A percentile compares a stretch with the other conserved stretches of the same genome.
Conservation (phyloP, 495 filamentous ascomycete genomes). For the Xylaria curta region DNA sequence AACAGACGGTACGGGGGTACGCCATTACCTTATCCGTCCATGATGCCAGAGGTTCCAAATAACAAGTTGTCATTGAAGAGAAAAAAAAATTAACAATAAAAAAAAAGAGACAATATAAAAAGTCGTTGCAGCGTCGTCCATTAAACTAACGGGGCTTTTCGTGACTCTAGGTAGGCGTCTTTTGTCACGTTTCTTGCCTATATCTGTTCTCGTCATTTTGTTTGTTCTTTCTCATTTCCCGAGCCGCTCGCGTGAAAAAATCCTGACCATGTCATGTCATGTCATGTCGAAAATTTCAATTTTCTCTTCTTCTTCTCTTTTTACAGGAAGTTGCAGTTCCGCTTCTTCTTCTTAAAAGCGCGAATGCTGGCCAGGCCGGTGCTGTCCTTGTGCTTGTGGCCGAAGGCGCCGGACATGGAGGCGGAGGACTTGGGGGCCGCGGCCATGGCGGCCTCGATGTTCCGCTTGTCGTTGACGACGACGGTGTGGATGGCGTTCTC, state of each 20-base stretch:
- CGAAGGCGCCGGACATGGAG: slow-evolving; percentile 10
- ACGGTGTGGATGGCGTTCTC: slow-evolving; percentile 85
- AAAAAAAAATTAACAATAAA: neutral
- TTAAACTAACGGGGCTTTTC: slow-evolving; percentile 3
- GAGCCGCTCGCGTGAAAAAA: slow-evolving; percentile 13
- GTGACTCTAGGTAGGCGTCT: slow-evolving; percentile 21
- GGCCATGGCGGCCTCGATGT: slow-evolving; percentile 49
- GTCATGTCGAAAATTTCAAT: no score
- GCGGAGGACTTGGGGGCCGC: slow-evolving; percentile 37
- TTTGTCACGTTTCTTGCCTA: slow-evolving; percentile 27
- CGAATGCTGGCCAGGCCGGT: slow-evolving; percentile 42
- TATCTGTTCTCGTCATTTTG: neutral
- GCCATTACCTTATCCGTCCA: slow-evolving; percentile 28
- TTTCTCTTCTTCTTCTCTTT: slow-evolving; percentile 39
- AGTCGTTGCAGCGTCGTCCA: slow-evolving; percentile 20
- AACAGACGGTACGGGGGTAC: slow-evolving; percentile 21
- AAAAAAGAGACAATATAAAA: slow-evolving; percentile 32
- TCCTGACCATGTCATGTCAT: no score
- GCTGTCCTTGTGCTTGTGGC: slow-evolving; percentile 32
- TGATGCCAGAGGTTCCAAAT: slow-evolving; percentile 22
- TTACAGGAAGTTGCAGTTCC: slow-evolving; percentile 74
- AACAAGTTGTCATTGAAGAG: slow-evolving; percentile 2
- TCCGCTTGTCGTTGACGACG: slow-evolving; percentile 69
- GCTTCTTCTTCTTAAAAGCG: slow-evolving; percentile 64
- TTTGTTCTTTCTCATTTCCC: neutral